Evolutionary conservation across 768 basidiomycete species (phyloP), one percentile per base, ranked within the genome.

Genomic region (Leccinum uliginosum): DNA sequence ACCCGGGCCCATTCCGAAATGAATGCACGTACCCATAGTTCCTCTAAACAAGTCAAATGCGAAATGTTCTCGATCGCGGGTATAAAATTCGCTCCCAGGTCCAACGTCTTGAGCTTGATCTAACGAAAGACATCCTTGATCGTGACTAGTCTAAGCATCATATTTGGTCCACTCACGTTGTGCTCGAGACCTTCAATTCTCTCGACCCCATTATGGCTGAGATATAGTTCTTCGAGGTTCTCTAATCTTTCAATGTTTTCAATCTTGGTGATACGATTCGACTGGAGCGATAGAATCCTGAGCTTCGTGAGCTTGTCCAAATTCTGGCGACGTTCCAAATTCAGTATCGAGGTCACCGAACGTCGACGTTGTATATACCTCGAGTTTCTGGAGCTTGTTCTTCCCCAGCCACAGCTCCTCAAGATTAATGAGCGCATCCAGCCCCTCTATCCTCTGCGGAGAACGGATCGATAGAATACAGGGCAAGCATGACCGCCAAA

Each of bases 371-470:
- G 10, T 6, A 58, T 21, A 27, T 50, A 91, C 92, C 80, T 95
- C 89, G 4, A 99, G 80, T 69, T 83, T 86, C 6, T 85, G 70
- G 56, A 99, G 92, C 76, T 98, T 99, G 71, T 99, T 99, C 80
- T 99, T 99, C 8, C 97, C 97, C 3, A 98, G 74, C 93, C 96
- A 98, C 3, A 99, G 76, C 65, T 98, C 94, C 62, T 94, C 91
- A 10, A 99, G 76, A 61, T 88, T 90, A 1, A 86, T 82, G 38
- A 97, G 75, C 1, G 82, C 77, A 11, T 91, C 91, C 4, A 98
- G 72, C 40, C 87, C 87, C 69, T 98, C 92, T 56, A 99, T 96
- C 76, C 79, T 83, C 94, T 97, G 58, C 10, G 29, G n/a, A 56
- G 10, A 54, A 55, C 3, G 23, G 8, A 55, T 62, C 4, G 44